phyloP scores from a whole-genome alignment of 768 basidiomycete genomes.

The Panaeolus papilionaceus region DNA sequence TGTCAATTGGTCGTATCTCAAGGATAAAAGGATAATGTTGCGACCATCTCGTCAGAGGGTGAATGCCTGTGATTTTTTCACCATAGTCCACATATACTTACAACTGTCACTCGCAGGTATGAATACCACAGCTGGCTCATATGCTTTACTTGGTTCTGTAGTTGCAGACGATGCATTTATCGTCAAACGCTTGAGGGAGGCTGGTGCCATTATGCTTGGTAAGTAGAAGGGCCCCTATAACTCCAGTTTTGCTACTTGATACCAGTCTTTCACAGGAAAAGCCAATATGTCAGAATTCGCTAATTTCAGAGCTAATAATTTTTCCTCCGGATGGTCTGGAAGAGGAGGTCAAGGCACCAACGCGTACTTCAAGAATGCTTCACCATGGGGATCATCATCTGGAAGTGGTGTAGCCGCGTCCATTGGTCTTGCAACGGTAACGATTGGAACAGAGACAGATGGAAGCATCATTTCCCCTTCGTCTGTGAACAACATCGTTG shows the following conservation, averaged over 20 bases:
- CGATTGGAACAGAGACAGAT: constrained; percentile 57
- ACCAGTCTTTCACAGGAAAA: constrained; percentile 43
- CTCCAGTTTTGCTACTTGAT: not conserved
- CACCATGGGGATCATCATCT: constrained; percentile 64
- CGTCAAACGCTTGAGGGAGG: constrained; percentile 46
- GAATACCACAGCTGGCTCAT: constrained; percentile 55
- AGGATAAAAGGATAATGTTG: constrained; percentile 50
- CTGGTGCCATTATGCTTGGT: constrained; percentile 55
- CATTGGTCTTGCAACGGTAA: constrained; percentile 54
- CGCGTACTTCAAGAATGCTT: constrained; percentile 55
- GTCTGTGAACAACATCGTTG: constrained; percentile 59
- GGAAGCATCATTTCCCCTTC: constrained; percentile 62
- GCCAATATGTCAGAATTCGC: constrained; percentile 63
- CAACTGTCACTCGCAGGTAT: constrained; percentile 37
- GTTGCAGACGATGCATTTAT: constrained; percentile 54
- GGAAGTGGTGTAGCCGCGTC: constrained; percentile 61
- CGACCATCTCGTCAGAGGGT: constrained; percentile 51
- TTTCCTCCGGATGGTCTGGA: constrained; percentile 62
- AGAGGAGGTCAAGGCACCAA: constrained; percentile 57
- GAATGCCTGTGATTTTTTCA: not conserved
- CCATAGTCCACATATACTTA: not conserved
- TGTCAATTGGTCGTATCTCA: too few species aligned
- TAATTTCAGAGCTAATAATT: constrained; percentile 47
- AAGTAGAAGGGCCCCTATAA: not conserved
- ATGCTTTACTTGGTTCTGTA: constrained; percentile 46